phyloP scores from a whole-genome alignment of 1,284 basidiomycete genomes.

The Ustilago cynodontis region DNA sequence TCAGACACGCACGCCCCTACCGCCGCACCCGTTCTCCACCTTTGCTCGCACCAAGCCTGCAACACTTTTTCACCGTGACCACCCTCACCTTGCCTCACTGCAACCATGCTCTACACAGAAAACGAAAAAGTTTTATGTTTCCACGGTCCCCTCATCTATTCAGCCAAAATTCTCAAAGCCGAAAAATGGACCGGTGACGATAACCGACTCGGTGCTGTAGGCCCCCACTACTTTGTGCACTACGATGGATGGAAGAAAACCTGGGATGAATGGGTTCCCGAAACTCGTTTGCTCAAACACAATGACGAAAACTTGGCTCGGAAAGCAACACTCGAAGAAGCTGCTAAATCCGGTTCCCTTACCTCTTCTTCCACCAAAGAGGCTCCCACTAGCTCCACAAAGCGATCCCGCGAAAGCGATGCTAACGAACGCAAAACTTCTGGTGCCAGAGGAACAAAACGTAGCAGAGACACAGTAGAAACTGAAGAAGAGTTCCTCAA shows the following conservation, averaged over 20 bases:
- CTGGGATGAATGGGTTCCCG: slow-evolving; percentile 99
- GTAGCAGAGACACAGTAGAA: slow-evolving; percentile 50
- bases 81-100: neutral
- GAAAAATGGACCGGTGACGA: slow-evolving; percentile 81
- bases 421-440: slow-evolving; percentile 18
- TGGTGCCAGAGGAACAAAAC: slow-evolving; percentile 23
- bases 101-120: slow-evolving; percentile 70
- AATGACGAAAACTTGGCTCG: slow-evolving; percentile 86
- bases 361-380: slow-evolving; percentile 40
- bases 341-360: slow-evolving; percentile 67
- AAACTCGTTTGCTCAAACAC: slow-evolving; percentile 83
- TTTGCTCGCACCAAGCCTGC: too few relatives aligned
- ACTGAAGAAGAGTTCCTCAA: slow-evolving; percentile 74
- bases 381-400: slow-evolving; percentile 40
- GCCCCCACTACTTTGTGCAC: slow-evolving; percentile 92
- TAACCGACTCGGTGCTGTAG: slow-evolving; percentile 76
- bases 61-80: neutral
- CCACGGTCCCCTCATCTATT: slow-evolving; percentile 93
- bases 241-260: slow-evolving; percentile 99
- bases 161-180: slow-evolving; percentile 90
- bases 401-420: slow-evolving; percentile 19
- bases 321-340: slow-evolving; percentile 74
- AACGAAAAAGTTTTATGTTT: slow-evolving; percentile 91
- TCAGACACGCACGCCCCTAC: too few relatives aligned
- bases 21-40: too few relatives aligned